These are phyloP conservation scores for Pichia heedii DNA, from an alignment of 805 yeast genomes.

Conservation along the genomic window DNA sequence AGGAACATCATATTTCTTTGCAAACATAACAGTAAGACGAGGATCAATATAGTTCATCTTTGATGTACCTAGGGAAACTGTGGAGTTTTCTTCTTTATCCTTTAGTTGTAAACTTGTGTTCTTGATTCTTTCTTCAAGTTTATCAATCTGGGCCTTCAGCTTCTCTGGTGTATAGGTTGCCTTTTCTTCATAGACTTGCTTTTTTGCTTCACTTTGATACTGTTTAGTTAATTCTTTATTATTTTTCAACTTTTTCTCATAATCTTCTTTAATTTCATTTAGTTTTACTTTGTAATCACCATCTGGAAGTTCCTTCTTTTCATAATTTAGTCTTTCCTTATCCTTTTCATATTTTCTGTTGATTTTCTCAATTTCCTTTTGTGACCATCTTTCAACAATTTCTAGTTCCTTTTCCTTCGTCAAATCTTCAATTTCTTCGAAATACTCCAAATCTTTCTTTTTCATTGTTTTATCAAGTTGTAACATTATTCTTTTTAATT, in stretches of 20 bases:
- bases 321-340: constrained; percentile 59
- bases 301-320: constrained; percentile 45
- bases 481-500: constrained; percentile 62
- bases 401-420: constrained; percentile 52
- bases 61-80: constrained; percentile 87
- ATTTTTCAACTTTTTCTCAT: constrained; percentile 45
- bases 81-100: constrained; percentile 90
- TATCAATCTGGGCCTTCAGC: constrained; percentile 59
- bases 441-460: constrained; percentile 47
- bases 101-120: constrained; percentile 67
- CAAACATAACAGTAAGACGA: constrained; percentile 77
- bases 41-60: constrained; percentile 96
- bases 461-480: constrained; percentile 46
- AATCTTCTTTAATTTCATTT: constrained; percentile 42
- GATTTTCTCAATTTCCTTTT: constrained; percentile 56
- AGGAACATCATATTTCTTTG: constrained; percentile 81
- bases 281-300: constrained; percentile 45
- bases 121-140: constrained; percentile 59
- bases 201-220: constrained; percentile 48
- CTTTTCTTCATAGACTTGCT: constrained; percentile 51
- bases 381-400: constrained; percentile 52
- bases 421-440: constrained; percentile 59
- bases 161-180: constrained; percentile 54
- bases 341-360: constrained; percentile 64
- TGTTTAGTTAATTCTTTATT: constrained; percentile 43